These are phyloP conservation scores for Penicillium waksmanii DNA, from an alignment of 495 filamentous ascomycete species.

Conservation along the genomic window DNA sequence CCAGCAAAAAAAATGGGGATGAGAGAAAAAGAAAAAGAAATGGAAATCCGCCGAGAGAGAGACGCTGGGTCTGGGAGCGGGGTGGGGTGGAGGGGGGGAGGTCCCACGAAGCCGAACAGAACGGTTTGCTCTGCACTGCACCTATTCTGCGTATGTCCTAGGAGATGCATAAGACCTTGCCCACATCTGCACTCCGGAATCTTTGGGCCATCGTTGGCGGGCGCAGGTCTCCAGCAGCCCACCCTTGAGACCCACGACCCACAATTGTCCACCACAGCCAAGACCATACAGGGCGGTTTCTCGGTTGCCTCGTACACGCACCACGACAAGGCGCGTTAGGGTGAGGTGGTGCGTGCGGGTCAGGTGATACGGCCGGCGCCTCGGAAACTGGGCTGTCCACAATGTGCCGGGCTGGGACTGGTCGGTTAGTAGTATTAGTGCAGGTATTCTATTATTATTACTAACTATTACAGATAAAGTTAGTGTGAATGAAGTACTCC, in stretches of 20 bases:
- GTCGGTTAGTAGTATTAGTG: too few species aligned
- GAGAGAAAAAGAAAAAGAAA: not conserved
- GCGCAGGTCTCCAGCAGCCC: conserved; percentile 14
- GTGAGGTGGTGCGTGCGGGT: not conserved
- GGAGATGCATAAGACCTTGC: conserved; percentile 19
- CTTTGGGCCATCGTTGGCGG: conserved; percentile 14
- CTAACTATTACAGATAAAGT: too few species aligned
- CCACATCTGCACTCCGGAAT: conserved; percentile 23
- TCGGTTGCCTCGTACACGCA: conserved; percentile 14
- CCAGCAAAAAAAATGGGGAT: not conserved
- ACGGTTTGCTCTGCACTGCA: conserved; percentile 14
- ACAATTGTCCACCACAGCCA: conserved; percentile 2
- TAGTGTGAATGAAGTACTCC: too few species aligned
- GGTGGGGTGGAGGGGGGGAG: conserved; percentile 4
- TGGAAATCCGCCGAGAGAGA: not conserved
- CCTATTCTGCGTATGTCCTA: not conserved
- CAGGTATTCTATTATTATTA: too few species aligned
- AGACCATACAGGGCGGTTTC: conserved; percentile 4
- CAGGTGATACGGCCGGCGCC: not conserved
- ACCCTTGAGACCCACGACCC: not conserved
- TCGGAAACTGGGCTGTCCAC: too few species aligned
- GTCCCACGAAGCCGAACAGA: conserved; percentile 8
- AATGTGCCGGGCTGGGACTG: too few species aligned
- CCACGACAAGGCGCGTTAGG: too few species aligned
- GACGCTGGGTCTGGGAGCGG: not conserved